Conservation (phyloP, 2,329 filamentous ascomycete genomes). For the Fusarium goolgardi region DNA sequence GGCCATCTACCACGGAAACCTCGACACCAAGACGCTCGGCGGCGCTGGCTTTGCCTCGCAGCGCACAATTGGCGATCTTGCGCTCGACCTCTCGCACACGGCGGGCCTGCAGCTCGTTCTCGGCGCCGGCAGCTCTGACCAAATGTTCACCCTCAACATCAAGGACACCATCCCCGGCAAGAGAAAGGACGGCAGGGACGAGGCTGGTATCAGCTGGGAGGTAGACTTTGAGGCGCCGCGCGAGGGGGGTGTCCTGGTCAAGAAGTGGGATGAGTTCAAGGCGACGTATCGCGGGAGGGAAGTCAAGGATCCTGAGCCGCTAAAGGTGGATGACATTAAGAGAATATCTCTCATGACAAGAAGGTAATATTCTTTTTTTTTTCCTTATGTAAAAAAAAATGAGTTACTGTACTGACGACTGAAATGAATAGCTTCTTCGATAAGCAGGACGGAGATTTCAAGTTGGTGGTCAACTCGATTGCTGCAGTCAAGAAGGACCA, state of each 20-base stretch:
- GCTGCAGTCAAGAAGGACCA: slow-evolving; percentile 43
- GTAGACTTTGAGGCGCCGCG: slow-evolving; percentile 67
- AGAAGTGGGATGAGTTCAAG: slow-evolving; percentile 74
- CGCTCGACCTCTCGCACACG: slow-evolving; percentile 73
- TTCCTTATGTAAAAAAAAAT: not conserved
- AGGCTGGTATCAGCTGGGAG: slow-evolving; percentile 79
- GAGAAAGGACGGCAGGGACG: slow-evolving; percentile 74
- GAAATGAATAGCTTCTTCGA: slow-evolving; percentile 74
- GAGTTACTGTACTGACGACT: slow-evolving; percentile 44
- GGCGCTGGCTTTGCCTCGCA: slow-evolving; percentile 87
- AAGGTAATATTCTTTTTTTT: slow-evolving; percentile 64
- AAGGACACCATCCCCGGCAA: slow-evolving; percentile 74
- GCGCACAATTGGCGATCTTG: slow-evolving; percentile 68
- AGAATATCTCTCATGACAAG: slow-evolving; percentile 82
- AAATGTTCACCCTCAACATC: slow-evolving; percentile 78
- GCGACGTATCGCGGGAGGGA: slow-evolving; percentile 79
- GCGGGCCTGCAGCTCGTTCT: slow-evolving; percentile 70
- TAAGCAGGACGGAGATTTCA: slow-evolving; percentile 75
- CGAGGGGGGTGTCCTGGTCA: slow-evolving; percentile 57
- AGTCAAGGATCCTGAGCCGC: slow-evolving; percentile 66
- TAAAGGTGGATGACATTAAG: slow-evolving; percentile 71
- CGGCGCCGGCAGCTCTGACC: slow-evolving; percentile 64
- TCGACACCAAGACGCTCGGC: slow-evolving; percentile 80
- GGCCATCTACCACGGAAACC: slow-evolving; percentile 73
- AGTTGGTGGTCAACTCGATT: slow-evolving; percentile 49